Percentiles rank a stretch among this genome's conserved stretches.
These are phyloP conservation scores for Paecilomyces sp. DNA, from an alignment of 2,329 filamentous ascomycete genomes.

Conservation along the genomic window DNA sequence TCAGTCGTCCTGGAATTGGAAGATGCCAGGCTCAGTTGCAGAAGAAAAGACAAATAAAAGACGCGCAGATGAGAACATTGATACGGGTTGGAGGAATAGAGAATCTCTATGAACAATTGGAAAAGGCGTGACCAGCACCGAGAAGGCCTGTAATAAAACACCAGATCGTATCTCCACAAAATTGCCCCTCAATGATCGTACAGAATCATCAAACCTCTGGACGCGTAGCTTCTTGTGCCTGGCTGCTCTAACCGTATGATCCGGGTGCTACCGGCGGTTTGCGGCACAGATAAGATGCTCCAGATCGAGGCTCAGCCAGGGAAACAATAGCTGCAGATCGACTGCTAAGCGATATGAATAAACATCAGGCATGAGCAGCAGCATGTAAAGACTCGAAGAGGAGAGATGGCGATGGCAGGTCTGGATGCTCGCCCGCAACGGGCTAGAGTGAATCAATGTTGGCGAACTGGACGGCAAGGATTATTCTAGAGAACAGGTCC, in stretches of 20 bases:
- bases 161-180: background rate
- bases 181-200: background rate
- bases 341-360: background rate
- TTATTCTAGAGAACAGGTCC: background rate
- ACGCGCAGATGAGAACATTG: too few species aligned
- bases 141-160: background rate
- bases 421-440: background rate
- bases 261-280: background rate
- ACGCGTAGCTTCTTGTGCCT: background rate
- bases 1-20: background rate
- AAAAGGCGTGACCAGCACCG: background rate
- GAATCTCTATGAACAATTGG: background rate
- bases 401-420: background rate
- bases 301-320: background rate
- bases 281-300: background rate
- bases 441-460: background rate
- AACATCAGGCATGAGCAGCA: background rate
- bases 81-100: background rate
- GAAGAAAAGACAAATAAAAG: too few species aligned
- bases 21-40: background rate
- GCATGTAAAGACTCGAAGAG: background rate
- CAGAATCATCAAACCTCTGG: background rate
- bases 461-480: background rate
- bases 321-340: background rate
- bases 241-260: background rate